These are phyloP conservation scores for Plasmodium vivax DNA, from an alignment of 169 alveolate genomes.

Conservation along the genomic window DNA sequence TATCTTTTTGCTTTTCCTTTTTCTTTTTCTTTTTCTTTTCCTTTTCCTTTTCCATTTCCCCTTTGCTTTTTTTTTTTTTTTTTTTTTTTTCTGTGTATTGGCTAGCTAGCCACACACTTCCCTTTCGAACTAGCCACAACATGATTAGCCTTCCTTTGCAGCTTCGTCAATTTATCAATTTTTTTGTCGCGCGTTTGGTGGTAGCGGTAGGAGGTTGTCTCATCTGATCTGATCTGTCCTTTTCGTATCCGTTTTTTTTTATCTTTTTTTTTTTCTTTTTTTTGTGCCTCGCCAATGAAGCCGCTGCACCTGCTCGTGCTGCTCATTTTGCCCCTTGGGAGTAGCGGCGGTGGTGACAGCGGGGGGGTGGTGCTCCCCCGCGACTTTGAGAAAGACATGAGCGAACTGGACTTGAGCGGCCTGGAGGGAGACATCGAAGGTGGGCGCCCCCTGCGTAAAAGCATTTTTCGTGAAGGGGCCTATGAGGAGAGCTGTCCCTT, in stretches of 20 bases:
- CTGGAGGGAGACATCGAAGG: constrained; percentile 60
- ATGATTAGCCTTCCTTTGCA: background rate
- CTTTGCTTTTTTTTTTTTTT: no score
- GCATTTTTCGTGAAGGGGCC: background rate
- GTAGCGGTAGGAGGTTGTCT: background rate
- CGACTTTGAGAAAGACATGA: constrained; percentile 61
- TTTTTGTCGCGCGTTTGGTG: background rate
- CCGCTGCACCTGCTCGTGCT: background rate
- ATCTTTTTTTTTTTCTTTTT: no score
- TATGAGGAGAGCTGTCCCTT: background rate
- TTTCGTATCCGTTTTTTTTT: constrained; percentile 14
- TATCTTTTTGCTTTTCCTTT: no score
- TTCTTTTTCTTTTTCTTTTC: no score
- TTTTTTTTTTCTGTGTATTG: background rate
- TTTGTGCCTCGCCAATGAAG: constrained; percentile 21
- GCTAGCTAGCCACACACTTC: background rate
- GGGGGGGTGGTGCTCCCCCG: background rate
- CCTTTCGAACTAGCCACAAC: background rate
- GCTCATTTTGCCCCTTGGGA: background rate
- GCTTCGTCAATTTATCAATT: background rate
- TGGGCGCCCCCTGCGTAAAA: background rate
- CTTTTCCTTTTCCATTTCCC: no score
- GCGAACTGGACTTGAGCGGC: constrained; percentile 50
- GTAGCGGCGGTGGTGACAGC: background rate
- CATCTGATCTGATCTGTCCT: no score